A percentile compares a stretch with the other conserved stretches of the same genome.
Evolutionary conservation across 78 protist species (phyloP).

Genomic region (Isochrysis galbana): DNA sequence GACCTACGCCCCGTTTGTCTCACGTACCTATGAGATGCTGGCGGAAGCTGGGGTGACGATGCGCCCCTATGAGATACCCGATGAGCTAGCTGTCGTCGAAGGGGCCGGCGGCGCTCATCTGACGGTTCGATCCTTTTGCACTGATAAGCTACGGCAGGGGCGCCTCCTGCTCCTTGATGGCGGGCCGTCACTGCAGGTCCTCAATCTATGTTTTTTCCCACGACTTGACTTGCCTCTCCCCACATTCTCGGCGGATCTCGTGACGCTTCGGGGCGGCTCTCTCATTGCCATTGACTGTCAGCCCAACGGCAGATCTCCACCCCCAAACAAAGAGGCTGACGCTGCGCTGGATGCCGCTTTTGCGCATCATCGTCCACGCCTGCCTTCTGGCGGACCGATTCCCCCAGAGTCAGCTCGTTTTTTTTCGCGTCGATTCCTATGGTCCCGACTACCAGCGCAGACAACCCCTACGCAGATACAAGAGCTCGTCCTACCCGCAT

Average conservation of each 20-base stretch:
- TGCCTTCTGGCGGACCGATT: background rate
- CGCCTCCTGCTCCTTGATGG: background rate
- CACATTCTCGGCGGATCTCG: slow-evolving; percentile 3
- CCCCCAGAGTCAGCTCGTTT: background rate
- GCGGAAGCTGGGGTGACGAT: background rate
- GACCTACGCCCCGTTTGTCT: background rate
- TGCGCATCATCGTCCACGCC: background rate
- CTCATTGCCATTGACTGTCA: background rate
- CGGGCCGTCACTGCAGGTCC: background rate
- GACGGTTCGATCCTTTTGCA: background rate
- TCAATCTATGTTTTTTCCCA: background rate
- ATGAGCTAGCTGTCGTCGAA: background rate
- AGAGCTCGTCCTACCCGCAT: background rate
- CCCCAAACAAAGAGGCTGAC: no score
- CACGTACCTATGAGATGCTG: background rate
- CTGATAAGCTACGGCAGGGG: background rate
- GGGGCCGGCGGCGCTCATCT: background rate
- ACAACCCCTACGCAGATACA: background rate
- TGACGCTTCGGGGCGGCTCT: background rate
- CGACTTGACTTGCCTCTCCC: background rate
- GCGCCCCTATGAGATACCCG: background rate
- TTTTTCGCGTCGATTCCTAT: background rate
- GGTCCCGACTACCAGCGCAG: background rate
- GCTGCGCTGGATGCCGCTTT: background rate
- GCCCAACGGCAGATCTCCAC: background rate